Percentiles rank a stretch among this genome's conserved stretches.
Conservation (phyloP, 2,329 filamentous ascomycete species). For the Scopulariopsis brevicaulis region DNA sequence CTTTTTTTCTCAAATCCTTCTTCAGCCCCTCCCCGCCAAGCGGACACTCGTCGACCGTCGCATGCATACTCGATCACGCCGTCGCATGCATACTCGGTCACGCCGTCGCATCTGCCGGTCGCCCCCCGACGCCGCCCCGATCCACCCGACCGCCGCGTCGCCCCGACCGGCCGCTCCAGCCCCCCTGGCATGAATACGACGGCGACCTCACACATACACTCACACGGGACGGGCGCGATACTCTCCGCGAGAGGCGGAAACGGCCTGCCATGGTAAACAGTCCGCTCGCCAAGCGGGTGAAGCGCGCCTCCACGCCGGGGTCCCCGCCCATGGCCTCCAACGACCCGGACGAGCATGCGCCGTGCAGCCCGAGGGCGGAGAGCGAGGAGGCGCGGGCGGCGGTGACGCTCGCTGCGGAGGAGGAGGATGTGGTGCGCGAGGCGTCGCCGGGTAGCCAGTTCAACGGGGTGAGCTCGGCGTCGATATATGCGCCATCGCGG, state of each 20-base stretch:
- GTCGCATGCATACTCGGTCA: not conserved
- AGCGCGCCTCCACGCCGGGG: not conserved
- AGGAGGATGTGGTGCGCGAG: not conserved
- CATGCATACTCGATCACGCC: not conserved
- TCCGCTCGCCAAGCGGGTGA: not conserved
- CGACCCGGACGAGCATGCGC: not conserved
- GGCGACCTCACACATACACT: not conserved
- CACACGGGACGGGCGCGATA: not conserved
- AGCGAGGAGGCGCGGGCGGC: not conserved
- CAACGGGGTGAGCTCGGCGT: not conserved
- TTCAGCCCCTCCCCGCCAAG: not conserved
- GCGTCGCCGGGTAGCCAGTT: not conserved
- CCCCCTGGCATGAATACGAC: not conserved
- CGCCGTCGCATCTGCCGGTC: not conserved
- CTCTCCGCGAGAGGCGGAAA: not conserved
- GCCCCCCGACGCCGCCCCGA: not conserved
- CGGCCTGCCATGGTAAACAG: not conserved
- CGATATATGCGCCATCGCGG: conserved; percentile 1
- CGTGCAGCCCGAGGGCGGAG: not conserved
- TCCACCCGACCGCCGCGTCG: not conserved
- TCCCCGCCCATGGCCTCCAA: not conserved
- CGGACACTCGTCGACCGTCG: not conserved
- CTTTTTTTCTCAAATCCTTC: not conserved
- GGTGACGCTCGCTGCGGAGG: not conserved
- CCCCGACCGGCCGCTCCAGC: not conserved